phyloP scores from a whole-genome alignment of 352 stramenopile genomes.

The Pythium coloratum region DNA sequence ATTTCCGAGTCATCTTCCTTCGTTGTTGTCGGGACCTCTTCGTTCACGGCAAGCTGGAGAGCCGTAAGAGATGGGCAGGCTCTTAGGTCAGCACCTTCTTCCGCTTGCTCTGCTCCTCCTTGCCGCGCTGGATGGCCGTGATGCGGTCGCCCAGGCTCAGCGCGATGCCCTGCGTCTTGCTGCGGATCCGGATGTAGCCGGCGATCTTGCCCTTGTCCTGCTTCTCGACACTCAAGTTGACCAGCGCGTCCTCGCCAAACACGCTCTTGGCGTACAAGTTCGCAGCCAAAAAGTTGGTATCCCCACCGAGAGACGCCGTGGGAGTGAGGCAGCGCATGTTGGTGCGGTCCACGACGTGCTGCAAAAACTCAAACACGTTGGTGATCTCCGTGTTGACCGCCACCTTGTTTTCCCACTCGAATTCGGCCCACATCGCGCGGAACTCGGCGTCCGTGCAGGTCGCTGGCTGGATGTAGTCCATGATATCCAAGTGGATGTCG shows the following conservation, averaged over 20 bases:
- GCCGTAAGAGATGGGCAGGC: neutral
- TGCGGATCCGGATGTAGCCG: constrained; percentile 99
- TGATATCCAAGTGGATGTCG: constrained; percentile 99
- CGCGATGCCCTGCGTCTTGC: constrained; percentile 99
- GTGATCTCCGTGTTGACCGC: constrained; percentile 96
- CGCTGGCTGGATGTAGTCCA: constrained; percentile 99
- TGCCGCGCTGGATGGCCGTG: constrained; percentile 94
- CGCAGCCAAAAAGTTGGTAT: constrained; percentile 93
- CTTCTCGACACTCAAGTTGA: constrained; percentile 99
- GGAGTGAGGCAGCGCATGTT: constrained; percentile 99
- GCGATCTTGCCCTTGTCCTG: constrained; percentile 97
- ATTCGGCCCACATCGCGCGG: constrained; percentile 99
- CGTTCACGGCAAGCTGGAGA: neutral
- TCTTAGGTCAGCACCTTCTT: constrained; percentile 76
- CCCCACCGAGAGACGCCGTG: constrained; percentile 82
- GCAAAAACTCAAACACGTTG: constrained; percentile 97
- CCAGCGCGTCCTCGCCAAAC: constrained; percentile 98
- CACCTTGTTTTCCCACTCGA: constrained; percentile 99
- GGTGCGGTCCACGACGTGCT: constrained; percentile 98
- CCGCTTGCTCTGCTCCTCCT: constrained; percentile 83
- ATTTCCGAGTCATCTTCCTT: neutral
- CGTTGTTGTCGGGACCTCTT: neutral
- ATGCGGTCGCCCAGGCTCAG: constrained; percentile 99
- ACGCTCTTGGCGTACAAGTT: constrained; percentile 93
- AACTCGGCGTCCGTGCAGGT: constrained; percentile 96